Percentiles rank a stretch among this genome's conserved stretches.
Evolutionary conservation across 495 filamentous ascomycete species (phyloP).

Genomic region (Penicillium ucsense): DNA sequence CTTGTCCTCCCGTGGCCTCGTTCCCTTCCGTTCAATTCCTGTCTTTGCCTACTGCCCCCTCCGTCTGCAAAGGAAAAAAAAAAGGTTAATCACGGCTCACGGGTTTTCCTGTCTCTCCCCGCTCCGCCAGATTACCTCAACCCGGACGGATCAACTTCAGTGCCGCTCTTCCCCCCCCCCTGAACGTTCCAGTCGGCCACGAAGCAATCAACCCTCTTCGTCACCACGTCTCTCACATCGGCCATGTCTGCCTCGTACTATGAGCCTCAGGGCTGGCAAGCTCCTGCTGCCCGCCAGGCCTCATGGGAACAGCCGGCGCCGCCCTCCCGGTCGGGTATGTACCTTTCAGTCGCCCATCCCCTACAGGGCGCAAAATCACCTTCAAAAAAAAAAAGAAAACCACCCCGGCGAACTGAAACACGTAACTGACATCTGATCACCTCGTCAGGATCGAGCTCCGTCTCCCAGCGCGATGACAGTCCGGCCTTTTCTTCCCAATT

Average conservation of each 20-base stretch:
- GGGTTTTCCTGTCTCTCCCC: no score
- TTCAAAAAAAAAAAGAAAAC: constrained; percentile 1
- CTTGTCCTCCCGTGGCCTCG: constrained; percentile 2
- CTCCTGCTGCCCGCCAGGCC: constrained; percentile 50
- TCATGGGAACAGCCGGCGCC: constrained; percentile 81
- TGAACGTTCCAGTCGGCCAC: constrained; percentile 14
- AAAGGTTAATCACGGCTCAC: no score
- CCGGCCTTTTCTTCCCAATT: constrained; percentile 81
- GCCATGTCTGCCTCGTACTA: constrained; percentile 78
- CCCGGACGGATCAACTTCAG: constrained; percentile 22
- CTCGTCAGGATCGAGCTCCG: constrained; percentile 60
- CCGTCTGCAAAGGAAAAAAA: no score
- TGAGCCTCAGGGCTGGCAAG: constrained; percentile 75
- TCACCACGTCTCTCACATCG: constrained; percentile 9
- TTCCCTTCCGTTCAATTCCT: constrained; percentile 9
- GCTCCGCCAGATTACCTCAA: constrained; percentile 19
- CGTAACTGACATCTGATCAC: no score
- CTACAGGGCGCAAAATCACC: constrained; percentile 5
- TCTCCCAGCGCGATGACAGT: constrained; percentile 66
- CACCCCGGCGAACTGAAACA: not conserved
- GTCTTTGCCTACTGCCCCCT: not conserved
- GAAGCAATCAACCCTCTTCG: constrained; percentile 3
- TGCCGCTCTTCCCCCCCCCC: constrained; percentile 13
- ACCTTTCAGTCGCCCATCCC: constrained; percentile 1
- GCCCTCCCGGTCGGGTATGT: constrained; percentile 76